Evolutionary conservation across 257 asterid genomes (phyloP).

Genomic region (Jacaranda mimosifolia): DNA sequence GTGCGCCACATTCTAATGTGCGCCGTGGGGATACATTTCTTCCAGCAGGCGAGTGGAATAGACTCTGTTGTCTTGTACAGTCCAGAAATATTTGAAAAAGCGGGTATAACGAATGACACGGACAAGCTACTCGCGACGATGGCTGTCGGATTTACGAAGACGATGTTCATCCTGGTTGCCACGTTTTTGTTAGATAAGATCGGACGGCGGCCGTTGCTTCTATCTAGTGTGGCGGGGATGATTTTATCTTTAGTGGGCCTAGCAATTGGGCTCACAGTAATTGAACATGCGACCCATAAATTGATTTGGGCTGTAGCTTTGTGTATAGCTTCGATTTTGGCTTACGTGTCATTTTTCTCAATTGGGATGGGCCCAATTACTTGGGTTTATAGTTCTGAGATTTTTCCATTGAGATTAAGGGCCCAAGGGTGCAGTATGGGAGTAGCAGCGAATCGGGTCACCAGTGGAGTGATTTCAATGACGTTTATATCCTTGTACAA

Average conservation of each 20-base stretch:
- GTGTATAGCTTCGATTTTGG: conserved; percentile 42
- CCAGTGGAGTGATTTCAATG: conserved; percentile 70
- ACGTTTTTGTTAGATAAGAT: conserved; percentile 58
- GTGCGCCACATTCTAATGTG: conserved; percentile 63
- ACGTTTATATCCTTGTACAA: conserved; percentile 57
- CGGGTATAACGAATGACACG: conserved; percentile 47
- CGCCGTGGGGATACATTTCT: conserved; percentile 67
- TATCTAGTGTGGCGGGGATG: conserved; percentile 69
- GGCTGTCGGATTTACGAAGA: conserved; percentile 69
- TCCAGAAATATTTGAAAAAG: conserved; percentile 57
- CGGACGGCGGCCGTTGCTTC: conserved; percentile 67
- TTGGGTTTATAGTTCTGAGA: conserved; percentile 77
- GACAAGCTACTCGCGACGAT: conserved; percentile 60
- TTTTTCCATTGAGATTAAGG: conserved; percentile 61
- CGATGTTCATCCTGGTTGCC: conserved; percentile 65
- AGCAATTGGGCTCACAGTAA: conserved; percentile 46
- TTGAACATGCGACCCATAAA: conserved; percentile 44
- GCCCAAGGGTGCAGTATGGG: conserved; percentile 74
- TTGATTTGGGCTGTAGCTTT: conserved; percentile 56
- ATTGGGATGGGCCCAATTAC: conserved; percentile 78
- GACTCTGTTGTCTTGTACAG: conserved; percentile 74
- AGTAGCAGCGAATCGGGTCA: conserved; percentile 61
- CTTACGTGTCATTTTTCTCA: conserved; percentile 67
- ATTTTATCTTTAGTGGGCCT: conserved; percentile 42
- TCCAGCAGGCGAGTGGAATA: conserved; percentile 73